Conservation (phyloP, 495 filamentous ascomycete genomes). For the Glonium stellatum region DNA sequence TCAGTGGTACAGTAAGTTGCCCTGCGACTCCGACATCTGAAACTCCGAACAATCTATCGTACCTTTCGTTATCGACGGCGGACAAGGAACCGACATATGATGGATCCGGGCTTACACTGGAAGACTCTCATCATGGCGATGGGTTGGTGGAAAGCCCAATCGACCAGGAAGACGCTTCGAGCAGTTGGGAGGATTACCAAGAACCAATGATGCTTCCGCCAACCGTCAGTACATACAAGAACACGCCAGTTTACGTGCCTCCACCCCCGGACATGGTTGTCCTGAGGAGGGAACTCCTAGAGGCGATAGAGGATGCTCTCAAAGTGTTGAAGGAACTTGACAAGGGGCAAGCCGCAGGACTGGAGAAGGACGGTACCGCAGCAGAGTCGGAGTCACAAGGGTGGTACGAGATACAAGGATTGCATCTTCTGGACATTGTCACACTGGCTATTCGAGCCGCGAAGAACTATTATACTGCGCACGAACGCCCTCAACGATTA, state of each 20-base stretch:
- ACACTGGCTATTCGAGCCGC: conserved; percentile 91
- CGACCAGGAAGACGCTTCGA: conserved; percentile 45
- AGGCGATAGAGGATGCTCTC: conserved; percentile 56
- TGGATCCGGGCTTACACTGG: conserved; percentile 21
- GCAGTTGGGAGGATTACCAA: conserved; percentile 51
- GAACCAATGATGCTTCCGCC: conserved; percentile 79
- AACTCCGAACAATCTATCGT: conserved; percentile 11
- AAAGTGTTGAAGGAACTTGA: conserved; percentile 51
- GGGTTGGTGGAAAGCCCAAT: conserved; percentile 52
- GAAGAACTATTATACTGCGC: conserved; percentile 87
- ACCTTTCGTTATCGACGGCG: conserved; percentile 10
- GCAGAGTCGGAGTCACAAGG: conserved; percentile 44
- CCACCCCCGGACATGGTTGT: conserved; percentile 76
- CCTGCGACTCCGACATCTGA: conserved; percentile 15
- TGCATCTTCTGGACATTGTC: conserved; percentile 84
- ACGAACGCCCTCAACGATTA: conserved; percentile 74
- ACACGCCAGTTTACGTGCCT: conserved; percentile 76
- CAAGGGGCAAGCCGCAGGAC: conserved; percentile 19
- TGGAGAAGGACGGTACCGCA: neutral
- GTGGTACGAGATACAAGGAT: conserved; percentile 81
- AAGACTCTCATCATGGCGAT: conserved; percentile 16
- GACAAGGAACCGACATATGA: neutral
- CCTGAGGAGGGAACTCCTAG: conserved; percentile 65
- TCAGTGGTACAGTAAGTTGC: conserved; percentile 20
- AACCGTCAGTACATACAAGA: conserved; percentile 91